Percentiles rank a stretch among this genome's conserved stretches.
phyloP scores from a whole-genome alignment of 495 filamentous ascomycete genomes.

The Articulospora tetracladia region DNA sequence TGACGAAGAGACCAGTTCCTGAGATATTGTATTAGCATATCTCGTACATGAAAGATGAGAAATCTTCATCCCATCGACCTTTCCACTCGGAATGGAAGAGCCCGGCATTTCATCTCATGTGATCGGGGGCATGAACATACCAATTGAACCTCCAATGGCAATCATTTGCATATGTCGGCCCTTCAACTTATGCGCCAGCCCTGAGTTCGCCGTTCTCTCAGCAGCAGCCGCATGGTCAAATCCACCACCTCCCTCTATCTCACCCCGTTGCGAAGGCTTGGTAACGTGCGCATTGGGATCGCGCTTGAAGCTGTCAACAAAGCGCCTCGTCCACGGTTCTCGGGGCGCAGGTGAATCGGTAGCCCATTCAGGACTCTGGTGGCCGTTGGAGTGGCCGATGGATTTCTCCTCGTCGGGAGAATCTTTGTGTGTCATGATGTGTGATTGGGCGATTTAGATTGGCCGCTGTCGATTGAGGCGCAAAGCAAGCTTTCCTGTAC shows the following conservation, averaged over 20 bases:
- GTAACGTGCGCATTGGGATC: slow-evolving; percentile 68
- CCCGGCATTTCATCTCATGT: too few relatives aligned
- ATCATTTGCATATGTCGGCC: slow-evolving; percentile 73
- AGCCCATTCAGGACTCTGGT: slow-evolving; percentile 2
- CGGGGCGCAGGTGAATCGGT: neutral
- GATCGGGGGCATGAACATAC: slow-evolving; percentile 46
- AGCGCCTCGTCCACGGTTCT: slow-evolving; percentile 30
- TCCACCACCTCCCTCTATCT: slow-evolving; percentile 32
- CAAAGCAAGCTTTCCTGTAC: too few relatives aligned
- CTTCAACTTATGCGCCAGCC: slow-evolving; percentile 59
- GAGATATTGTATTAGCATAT: neutral
- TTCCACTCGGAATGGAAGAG: too few relatives aligned
- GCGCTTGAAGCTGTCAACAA: slow-evolving; percentile 78
- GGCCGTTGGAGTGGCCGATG: neutral
- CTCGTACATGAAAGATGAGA: neutral
- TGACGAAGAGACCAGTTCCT: slow-evolving; percentile 87
- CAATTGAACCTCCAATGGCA: slow-evolving; percentile 62
- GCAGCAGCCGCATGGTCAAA: slow-evolving; percentile 78
- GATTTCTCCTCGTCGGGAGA: neutral
- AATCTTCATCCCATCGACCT: too few relatives aligned
- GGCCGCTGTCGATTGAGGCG: neutral
- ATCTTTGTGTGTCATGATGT: neutral
- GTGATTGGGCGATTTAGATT: neutral
- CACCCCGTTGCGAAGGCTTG: neutral
- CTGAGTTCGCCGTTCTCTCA: slow-evolving; percentile 69